These are phyloP conservation scores for Amanita rubescens DNA, from an alignment of 768 basidiomycete species.

Conservation along the genomic window DNA sequence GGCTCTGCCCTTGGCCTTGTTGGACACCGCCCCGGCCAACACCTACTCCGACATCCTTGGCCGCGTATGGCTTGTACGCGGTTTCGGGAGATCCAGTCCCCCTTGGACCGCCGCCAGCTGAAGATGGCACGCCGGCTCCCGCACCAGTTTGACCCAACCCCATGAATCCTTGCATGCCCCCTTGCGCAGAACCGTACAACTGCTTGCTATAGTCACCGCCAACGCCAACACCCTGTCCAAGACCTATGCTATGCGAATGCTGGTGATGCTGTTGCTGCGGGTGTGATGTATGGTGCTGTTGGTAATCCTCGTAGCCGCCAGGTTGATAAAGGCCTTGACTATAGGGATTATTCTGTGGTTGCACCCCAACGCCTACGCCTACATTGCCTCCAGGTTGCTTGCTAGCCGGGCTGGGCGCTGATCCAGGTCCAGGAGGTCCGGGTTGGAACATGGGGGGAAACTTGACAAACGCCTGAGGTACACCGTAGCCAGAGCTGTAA, in stretches of 20 bases:
- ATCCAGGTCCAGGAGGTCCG: conserved; percentile 60
- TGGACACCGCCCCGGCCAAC: conserved; percentile 36
- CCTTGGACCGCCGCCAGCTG: conserved; percentile 39
- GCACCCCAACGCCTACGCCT: conserved; percentile 37
- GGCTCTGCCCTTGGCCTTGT: conserved; percentile 41
- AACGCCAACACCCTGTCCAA: conserved; percentile 30
- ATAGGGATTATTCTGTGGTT: conserved; percentile 50
- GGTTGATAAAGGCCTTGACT: conserved; percentile 61
- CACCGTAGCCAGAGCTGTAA: conserved; percentile 46
- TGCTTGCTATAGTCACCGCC: conserved; percentile 36
- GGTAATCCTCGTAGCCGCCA: conserved; percentile 37
- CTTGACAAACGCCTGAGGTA: conserved; percentile 70
- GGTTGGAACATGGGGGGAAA: conserved; percentile 73
- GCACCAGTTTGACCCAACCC: conserved; percentile 44
- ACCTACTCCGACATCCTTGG: conserved; percentile 53
- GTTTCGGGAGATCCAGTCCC: conserved; percentile 61
- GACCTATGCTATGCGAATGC: conserved; percentile 38
- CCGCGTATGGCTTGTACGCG: conserved; percentile 68
- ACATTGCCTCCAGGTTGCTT: conserved; percentile 56
- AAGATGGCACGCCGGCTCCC: conserved; percentile 28
- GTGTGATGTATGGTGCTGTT: conserved; percentile 42
- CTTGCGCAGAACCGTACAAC: conserved; percentile 42
- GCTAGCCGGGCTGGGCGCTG: conserved; percentile 55
- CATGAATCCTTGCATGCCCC: conserved; percentile 67
- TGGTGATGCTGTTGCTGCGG: conserved; percentile 53